Conservation (phyloP, 352 stramenopile species). For the Phytophthora pini region DNA sequence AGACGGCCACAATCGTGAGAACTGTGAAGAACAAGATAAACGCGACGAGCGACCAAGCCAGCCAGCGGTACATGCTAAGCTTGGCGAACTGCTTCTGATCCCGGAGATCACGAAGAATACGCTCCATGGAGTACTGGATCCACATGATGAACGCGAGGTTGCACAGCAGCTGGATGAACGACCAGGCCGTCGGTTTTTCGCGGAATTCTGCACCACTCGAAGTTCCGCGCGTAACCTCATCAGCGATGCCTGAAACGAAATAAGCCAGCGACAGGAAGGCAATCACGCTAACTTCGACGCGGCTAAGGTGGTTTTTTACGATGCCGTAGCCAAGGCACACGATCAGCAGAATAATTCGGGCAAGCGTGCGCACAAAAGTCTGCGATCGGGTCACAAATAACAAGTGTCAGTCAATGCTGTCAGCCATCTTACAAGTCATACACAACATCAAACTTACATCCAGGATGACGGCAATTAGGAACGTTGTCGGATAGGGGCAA, state of each 20-base stretch:
- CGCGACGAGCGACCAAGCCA: slow-evolving; percentile 76
- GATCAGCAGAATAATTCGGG: slow-evolving; percentile 83
- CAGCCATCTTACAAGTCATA: background rate
- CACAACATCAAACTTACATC: slow-evolving; percentile 55
- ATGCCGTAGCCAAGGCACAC: slow-evolving; percentile 93
- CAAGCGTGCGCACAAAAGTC: slow-evolving; percentile 85
- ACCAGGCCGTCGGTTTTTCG: slow-evolving; percentile 82
- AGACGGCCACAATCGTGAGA: slow-evolving; percentile 86
- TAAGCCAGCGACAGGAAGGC: slow-evolving; percentile 76
- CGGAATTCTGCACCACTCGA: slow-evolving; percentile 83
- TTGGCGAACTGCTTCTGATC: slow-evolving; percentile 93
- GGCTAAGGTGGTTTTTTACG: slow-evolving; percentile 65
- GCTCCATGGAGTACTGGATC: slow-evolving; percentile 90
- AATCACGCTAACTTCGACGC: slow-evolving; percentile 60
- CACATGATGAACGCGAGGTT: slow-evolving; percentile 92
- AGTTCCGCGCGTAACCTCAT: slow-evolving; percentile 81
- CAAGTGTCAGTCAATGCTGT: slow-evolving; percentile 11
- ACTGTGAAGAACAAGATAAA: slow-evolving; percentile 92
- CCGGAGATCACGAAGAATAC: slow-evolving; percentile 77
- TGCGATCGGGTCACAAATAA: slow-evolving; percentile 27
- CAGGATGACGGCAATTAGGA: slow-evolving; percentile 83
- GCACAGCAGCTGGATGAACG: slow-evolving; percentile 86
- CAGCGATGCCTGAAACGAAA: slow-evolving; percentile 75
- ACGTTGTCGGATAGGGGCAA: slow-evolving; percentile 88
- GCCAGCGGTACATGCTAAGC: slow-evolving; percentile 87